Base-by-base conservation (phyloP, 148 eudicot species). In the Gaultheria prostrata region DNA sequence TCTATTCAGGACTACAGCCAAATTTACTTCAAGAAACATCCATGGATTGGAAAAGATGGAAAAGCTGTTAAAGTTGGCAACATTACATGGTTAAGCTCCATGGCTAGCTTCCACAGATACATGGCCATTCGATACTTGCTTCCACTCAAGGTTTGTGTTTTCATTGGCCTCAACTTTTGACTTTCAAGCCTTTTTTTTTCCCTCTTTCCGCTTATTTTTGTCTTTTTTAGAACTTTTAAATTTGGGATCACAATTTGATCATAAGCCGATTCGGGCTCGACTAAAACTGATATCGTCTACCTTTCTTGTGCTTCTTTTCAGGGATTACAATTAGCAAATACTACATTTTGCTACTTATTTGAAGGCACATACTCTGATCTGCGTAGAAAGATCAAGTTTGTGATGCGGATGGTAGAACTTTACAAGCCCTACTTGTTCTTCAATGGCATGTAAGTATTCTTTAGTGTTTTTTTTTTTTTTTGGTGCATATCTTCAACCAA, bases 381-480 rank as follows among this genome's bases (percentile, higher is more conserved):
- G 35, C 83, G 39, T 24, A 86, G 92, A 88, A 92, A 91, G 88
- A 88, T 93, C 80, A 91, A 78, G 30, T 82, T 80, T n/a, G 88
- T 89, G 35, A 72, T 87, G 88, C 88, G 94, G 61, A 69, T 93
- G 76, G 84, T 86, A 0, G 94, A 93, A 43, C 87, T 93, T 65
- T 93, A 92, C 84, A 57, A 81, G 76, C 94, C 97, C 0, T 93
- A 93, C 86, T 43, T 91, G 89, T 92, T 93, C 91, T 92, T 91
- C 87, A 91, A 92, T 85, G 93, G 92, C 82, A 61, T 90, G 96
- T 93, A 90, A 88, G 94, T 83, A 65, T 51, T 21, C 12, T n/a
- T 21, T 4, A 13, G 3, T 4, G 15, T 6, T 71, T 70, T 33
- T 33, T 1, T 33, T 33, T 33, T 1, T 33, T 33, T 33, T 35